Base-by-base conservation (phyloP, 2,329 filamentous ascomycete genomes). In the Cercospora sp. region DNA sequence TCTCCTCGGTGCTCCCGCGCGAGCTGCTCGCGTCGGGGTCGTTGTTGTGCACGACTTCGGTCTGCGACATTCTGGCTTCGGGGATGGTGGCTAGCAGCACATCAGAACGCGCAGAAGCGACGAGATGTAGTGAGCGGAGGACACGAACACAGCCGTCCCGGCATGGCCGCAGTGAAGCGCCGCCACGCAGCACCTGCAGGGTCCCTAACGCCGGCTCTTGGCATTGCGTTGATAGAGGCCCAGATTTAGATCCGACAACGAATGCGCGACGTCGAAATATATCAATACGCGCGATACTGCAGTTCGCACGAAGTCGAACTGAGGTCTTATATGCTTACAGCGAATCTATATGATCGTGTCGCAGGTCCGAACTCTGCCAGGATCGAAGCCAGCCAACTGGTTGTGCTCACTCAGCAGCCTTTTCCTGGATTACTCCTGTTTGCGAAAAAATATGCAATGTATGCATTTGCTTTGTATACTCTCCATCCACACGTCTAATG, bases 1-100 rank as follows among this genome's bases (percentile, higher is more conserved):
- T 81, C 66, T 79, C 73, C 66, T 79, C 73, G 63, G 77, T 76
- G n/a, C 78, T 78, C 65, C 82, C 81, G 73, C 82, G 78, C 74
- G 77, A 78, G 62, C 79, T 79, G 69, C 80, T 81, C 57, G 79
- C 80, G 70, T 83, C 81, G 68, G 76, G 77, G 30, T n/a, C 36
- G 36, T 39, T 39, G 13, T 39, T 39, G 36, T 39, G 36, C 36
- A 79, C 77, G 69, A 82, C 64, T 57, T 57, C 53, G 42, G 42
- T 63, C 60, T 63, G 81, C 78, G 82, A 82, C 82, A 83, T 83
- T 28, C 28, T 57, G 68, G 60, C 61, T 57, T 62, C 60, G 55
- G 30, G 20, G 20, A 51, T 48, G 28, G 55, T 58, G 58, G 64
- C 48, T 55, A 36, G 12, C 45, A 57, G 30, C 33, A 28, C 59